Evolutionary conservation across 23 red algal genomes (phyloP).

Genomic region (Chondrus crispus): DNA sequence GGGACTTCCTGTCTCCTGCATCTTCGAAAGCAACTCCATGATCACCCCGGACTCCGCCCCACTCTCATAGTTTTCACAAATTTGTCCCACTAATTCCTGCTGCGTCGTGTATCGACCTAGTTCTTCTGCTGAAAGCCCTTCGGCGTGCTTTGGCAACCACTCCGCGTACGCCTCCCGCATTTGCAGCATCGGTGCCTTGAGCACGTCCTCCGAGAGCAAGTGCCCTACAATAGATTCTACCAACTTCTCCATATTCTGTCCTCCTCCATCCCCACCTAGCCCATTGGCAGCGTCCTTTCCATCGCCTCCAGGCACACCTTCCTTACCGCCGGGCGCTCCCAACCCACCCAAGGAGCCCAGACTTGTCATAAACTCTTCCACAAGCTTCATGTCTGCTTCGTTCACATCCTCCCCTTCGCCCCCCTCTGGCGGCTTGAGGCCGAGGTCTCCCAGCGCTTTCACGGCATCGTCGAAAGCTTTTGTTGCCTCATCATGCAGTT

Average conservation of each 20-base stretch:
- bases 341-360: slow-evolving; percentile 9
- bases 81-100: slow-evolving; percentile 37
- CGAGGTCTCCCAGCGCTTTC: slow-evolving; percentile 23
- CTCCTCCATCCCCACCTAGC: background rate
- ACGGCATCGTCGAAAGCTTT: slow-evolving; percentile 41
- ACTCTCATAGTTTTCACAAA: slow-evolving; percentile 41
- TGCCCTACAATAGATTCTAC: slow-evolving; percentile 55
- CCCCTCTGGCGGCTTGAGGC: background rate
- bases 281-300: background rate
- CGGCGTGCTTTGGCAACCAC: slow-evolving; percentile 39
- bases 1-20: slow-evolving; percentile 58
- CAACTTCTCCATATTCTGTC: slow-evolving; percentile 42
- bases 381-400: slow-evolving; percentile 51
- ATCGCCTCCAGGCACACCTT: background rate
- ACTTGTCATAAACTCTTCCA: slow-evolving; percentile 64
- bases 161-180: slow-evolving; percentile 55
- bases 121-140: slow-evolving; percentile 14
- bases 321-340: background rate
- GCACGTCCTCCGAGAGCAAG: slow-evolving; percentile 61
- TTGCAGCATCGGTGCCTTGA: slow-evolving; percentile 52
- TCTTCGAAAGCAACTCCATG: slow-evolving; percentile 55
- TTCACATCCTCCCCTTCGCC: slow-evolving; percentile 5
- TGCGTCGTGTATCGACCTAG: slow-evolving; percentile 33
- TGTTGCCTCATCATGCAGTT: slow-evolving; percentile 12
- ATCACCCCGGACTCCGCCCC: slow-evolving; percentile 27